Percentiles rank a stretch among this genome's conserved stretches.
phyloP scores from a whole-genome alignment of 2,329 filamentous ascomycete genomes.

The Ceratocystis huliohia region DNA sequence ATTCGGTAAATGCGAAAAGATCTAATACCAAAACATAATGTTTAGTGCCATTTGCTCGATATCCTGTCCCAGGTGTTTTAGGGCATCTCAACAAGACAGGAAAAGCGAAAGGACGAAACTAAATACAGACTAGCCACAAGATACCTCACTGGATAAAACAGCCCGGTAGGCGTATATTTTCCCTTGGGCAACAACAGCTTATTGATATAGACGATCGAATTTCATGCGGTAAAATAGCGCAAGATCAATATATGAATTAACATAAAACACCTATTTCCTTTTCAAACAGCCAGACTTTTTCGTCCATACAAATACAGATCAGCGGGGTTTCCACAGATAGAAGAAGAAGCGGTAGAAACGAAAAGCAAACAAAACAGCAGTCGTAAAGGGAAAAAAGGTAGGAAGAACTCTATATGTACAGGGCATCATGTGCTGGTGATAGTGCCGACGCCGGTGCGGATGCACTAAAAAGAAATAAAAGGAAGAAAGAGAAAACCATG shows the following conservation, averaged over 20 bases:
- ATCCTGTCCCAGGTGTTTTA: neutral
- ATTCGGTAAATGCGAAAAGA: neutral
- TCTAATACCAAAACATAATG: neutral
- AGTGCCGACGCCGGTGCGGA: neutral
- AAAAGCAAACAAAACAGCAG: slow-evolving; percentile 15
- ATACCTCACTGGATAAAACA: too few species aligned
- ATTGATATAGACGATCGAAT: neutral
- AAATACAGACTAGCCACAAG: neutral
- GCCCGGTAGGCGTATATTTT: neutral
- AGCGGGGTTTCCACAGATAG: neutral
- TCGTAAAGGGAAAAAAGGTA: slow-evolving; percentile 12
- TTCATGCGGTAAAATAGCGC: neutral
- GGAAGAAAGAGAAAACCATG: neutral
- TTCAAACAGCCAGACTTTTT: slow-evolving; percentile 8
- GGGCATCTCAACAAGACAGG: neutral
- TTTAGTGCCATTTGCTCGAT: neutral
- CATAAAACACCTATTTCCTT: slow-evolving; percentile 1
- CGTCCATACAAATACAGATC: slow-evolving; percentile 19
- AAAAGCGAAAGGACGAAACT: neutral
- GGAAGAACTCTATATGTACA: slow-evolving; percentile 19
- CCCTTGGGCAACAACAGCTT: neutral
- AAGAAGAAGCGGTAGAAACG: slow-evolving; percentile 1
- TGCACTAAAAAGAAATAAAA: slow-evolving; percentile 7
- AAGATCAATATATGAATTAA: neutral
- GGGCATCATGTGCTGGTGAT: slow-evolving; percentile 8